These are phyloP conservation scores for Fraxinus sp. DNA, from an alignment of 305 asterid genomes.

Conservation along the genomic window DNA sequence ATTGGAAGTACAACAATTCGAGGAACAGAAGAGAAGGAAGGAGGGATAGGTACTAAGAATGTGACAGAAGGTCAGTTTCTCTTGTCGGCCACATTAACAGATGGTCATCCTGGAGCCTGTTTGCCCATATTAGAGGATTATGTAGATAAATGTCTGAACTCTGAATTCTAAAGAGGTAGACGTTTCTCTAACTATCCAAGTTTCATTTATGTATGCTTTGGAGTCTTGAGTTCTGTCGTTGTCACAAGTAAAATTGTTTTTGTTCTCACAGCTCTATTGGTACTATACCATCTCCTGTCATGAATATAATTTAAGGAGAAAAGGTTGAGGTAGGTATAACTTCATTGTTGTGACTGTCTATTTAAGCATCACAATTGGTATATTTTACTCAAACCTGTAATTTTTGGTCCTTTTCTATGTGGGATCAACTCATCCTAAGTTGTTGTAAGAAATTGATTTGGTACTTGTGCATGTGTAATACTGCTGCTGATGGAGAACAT, in stretches of 20 bases:
- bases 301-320: slow-evolving; percentile 65
- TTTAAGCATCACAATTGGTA: slow-evolving; percentile 30
- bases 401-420: slow-evolving; percentile 30
- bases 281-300: slow-evolving; percentile 71
- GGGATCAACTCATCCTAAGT: slow-evolving; percentile 29
- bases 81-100: slow-evolving; percentile 59
- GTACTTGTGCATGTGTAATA: slow-evolving; percentile 33
- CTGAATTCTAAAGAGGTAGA: slow-evolving; percentile 77
- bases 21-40: slow-evolving; percentile 78
- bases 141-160: slow-evolving; percentile 56
- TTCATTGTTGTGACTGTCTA: slow-evolving; percentile 42
- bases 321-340: slow-evolving; percentile 90
- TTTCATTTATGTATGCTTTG: slow-evolving; percentile 54
- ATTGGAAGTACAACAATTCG: slow-evolving; percentile 30
- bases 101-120: slow-evolving; percentile 69
- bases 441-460: slow-evolving; percentile 28
- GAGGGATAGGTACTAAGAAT: slow-evolving; percentile 68
- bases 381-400: slow-evolving; percentile 24
- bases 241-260: slow-evolving; percentile 69
- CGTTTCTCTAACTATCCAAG: slow-evolving; percentile 41
- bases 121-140: slow-evolving; percentile 50
- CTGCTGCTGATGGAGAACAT: slow-evolving; percentile 35
- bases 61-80: slow-evolving; percentile 76
- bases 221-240: slow-evolving; percentile 48
- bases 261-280: slow-evolving; percentile 91